Conservation (phyloP, 352 stramenopile genomes). For the Elongisporangium prolatum region DNA sequence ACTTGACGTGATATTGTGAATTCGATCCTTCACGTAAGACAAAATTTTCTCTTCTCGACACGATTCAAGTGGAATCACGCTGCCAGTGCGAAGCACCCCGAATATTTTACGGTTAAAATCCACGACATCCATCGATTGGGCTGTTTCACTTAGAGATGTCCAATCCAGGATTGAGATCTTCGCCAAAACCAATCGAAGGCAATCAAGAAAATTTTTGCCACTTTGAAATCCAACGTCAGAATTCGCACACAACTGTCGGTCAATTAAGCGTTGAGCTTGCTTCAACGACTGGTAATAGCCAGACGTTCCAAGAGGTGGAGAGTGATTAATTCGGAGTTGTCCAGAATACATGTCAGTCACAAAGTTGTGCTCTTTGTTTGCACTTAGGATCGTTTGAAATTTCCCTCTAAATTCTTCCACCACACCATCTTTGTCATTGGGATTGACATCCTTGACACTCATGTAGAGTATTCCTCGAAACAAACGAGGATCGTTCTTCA, state of each 20-base stretch:
- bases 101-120: slow-evolving; percentile 21
- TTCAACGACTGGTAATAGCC: slow-evolving; percentile 63
- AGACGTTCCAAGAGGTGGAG: slow-evolving; percentile 51
- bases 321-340: slow-evolving; percentile 56
- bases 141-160: slow-evolving; percentile 60
- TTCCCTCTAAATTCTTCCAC: slow-evolving; percentile 46
- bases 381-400: slow-evolving; percentile 33
- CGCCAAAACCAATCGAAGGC: slow-evolving; percentile 56
- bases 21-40: slow-evolving; percentile 11
- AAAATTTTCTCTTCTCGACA: slow-evolving; percentile 10
- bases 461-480: slow-evolving; percentile 63
- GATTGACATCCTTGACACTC: slow-evolving; percentile 75
- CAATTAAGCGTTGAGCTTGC: slow-evolving; percentile 32
- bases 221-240: slow-evolving; percentile 26
- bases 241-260: slow-evolving; percentile 20
- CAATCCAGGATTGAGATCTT: slow-evolving; percentile 80
- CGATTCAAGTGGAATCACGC: slow-evolving; percentile 16
- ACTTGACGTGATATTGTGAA: slow-evolving; percentile 1
- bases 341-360: slow-evolving; percentile 61
- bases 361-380: slow-evolving; percentile 60
- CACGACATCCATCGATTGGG: slow-evolving; percentile 24
- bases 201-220: slow-evolving; percentile 57
- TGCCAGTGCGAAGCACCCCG: slow-evolving; percentile 22
- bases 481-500: slow-evolving; percentile 55
- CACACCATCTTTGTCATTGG: slow-evolving; percentile 47